A percentile compares a stretch with the other conserved stretches of the same genome.
These are phyloP conservation scores for Capillidium heterosporum DNA, from an alignment of 371 early-diverging fungal species.

Conservation along the genomic window DNA sequence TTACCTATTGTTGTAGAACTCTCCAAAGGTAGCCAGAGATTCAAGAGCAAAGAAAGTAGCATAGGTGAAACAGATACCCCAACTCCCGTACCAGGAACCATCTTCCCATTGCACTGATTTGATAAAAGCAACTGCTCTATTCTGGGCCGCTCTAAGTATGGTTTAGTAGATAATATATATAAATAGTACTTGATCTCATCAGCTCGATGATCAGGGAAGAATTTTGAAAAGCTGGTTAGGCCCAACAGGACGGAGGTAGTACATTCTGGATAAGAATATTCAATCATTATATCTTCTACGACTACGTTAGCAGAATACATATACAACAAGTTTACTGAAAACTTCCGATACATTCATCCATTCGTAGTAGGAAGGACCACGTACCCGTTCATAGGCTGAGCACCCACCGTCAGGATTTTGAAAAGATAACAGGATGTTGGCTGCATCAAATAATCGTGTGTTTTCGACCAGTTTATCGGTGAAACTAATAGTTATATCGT, in stretches of 20 bases:
- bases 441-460: slow-evolving; percentile 61
- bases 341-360: slow-evolving; percentile 88
- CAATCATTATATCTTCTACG: slow-evolving; percentile 80
- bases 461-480: slow-evolving; percentile 21
- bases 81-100: slow-evolving; percentile 89
- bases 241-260: slow-evolving; percentile 83
- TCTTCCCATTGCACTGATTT: slow-evolving; percentile 49
- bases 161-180: neutral
- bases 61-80: slow-evolving; percentile 96
- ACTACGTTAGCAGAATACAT: neutral
- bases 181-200: slow-evolving; percentile 50
- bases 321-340: slow-evolving; percentile 33
- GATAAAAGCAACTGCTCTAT: slow-evolving; percentile 53
- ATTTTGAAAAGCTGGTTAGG: slow-evolving; percentile 51
- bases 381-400: slow-evolving; percentile 71
- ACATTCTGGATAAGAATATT: slow-evolving; percentile 93
- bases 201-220: slow-evolving; percentile 64
- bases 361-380: slow-evolving; percentile 66
- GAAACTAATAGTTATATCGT: slow-evolving; percentile 11
- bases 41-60: slow-evolving; percentile 90
- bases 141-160: slow-evolving; percentile 14
- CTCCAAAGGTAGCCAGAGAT: slow-evolving; percentile 64
- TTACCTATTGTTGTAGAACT: slow-evolving; percentile 59
- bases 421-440: slow-evolving; percentile 78
- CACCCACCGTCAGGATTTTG: slow-evolving; percentile 85